phyloP scores from a whole-genome alignment of 2,329 filamentous ascomycete genomes.

The Colletotrichum chlorophyti region DNA sequence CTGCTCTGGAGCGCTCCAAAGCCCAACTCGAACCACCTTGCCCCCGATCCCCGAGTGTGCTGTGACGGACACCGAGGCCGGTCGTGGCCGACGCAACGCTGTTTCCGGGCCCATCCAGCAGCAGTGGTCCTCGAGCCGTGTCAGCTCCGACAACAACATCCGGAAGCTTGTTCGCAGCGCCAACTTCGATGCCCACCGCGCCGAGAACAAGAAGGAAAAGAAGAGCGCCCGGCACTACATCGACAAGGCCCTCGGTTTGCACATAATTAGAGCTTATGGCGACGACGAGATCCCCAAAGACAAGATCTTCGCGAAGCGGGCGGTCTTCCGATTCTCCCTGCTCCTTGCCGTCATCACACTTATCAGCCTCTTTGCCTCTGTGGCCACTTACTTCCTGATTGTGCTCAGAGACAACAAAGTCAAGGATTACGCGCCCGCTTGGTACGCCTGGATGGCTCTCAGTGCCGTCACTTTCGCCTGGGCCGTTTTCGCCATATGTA shows the following conservation, averaged over 20 bases:
- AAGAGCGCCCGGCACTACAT: not conserved
- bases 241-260: constrained; percentile 1
- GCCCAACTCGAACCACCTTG: no score
- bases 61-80: no score
- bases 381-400: not conserved
- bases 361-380: not conserved
- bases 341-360: not conserved
- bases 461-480: not conserved
- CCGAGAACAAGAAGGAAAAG: no score
- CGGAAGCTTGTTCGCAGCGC: not conserved
- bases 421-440: not conserved
- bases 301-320: not conserved
- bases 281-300: not conserved
- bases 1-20: no score
- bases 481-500: not conserved
- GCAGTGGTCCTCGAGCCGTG: no score
- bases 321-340: not conserved
- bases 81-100: no score
- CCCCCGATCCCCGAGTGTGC: no score
- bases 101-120: no score
- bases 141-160: not conserved
- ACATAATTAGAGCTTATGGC: not conserved
- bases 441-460: constrained; percentile 2
- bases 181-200: no score
- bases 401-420: no score